Evolutionary conservation across 768 basidiomycete genomes (phyloP).

Genomic region (Boletus rubroflammeus): DNA sequence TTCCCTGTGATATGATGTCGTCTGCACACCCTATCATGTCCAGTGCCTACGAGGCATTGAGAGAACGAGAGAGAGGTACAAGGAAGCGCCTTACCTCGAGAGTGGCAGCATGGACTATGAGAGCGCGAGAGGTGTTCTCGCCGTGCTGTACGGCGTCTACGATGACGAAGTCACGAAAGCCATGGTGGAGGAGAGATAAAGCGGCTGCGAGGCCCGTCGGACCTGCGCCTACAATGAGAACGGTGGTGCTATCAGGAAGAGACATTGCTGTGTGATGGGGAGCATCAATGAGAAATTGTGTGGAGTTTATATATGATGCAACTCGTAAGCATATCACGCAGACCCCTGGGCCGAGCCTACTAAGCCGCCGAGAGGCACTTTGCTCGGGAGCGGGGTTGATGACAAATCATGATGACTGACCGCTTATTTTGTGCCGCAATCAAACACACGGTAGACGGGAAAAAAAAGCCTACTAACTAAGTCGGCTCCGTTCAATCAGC

Average conservation of each 20-base stretch:
- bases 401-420: too few species aligned
- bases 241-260: slow-evolving; percentile 35
- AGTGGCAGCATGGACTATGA: slow-evolving; percentile 51
- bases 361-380: too few species aligned
- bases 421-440: too few species aligned
- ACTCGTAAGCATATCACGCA: too few species aligned
- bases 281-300: neutral
- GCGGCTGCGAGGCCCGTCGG: slow-evolving; percentile 48
- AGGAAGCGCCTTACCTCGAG: slow-evolving; percentile 38
- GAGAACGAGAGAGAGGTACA: too few species aligned
- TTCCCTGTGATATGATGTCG: slow-evolving; percentile 37
- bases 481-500: too few species aligned
- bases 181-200: slow-evolving; percentile 42
- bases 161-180: slow-evolving; percentile 40
- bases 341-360: too few species aligned
- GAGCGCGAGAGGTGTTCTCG: slow-evolving; percentile 43
- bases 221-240: slow-evolving; percentile 52
- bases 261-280: slow-evolving; percentile 11
- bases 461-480: too few species aligned
- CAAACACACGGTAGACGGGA: too few species aligned
- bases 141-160: slow-evolving; percentile 39
- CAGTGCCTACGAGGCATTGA: slow-evolving; percentile 25
- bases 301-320: too few species aligned
- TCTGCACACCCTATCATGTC: slow-evolving; percentile 43
- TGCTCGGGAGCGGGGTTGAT: too few species aligned